These are phyloP conservation scores for Aulographum hederae DNA, from an alignment of 2,329 filamentous ascomycete genomes.

Conservation along the genomic window DNA sequence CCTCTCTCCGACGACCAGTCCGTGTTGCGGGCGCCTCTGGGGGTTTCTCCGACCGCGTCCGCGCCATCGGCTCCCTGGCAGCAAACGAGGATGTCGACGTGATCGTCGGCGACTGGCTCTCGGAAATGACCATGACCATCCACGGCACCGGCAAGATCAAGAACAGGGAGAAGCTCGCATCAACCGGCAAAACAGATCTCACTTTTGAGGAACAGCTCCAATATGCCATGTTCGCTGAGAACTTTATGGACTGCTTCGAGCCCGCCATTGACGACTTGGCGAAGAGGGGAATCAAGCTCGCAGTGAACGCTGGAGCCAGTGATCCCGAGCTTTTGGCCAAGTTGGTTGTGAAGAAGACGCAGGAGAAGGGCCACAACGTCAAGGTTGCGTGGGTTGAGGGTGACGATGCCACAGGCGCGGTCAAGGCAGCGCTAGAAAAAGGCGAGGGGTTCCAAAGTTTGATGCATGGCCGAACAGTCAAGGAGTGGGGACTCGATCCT, in stretches of 20 bases:
- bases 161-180: constrained; percentile 5
- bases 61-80: constrained; percentile 7
- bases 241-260: constrained; percentile 18
- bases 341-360: constrained; percentile 12
- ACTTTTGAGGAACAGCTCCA: constrained; percentile 4
- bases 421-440: constrained; percentile 8
- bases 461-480: constrained; percentile 10
- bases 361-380: constrained; percentile 11
- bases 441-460: constrained; percentile 13
- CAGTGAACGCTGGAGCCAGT: constrained; percentile 22
- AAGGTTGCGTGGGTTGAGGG: constrained; percentile 21
- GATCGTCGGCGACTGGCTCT: constrained; percentile 7
- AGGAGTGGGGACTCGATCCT: constrained; percentile 11
- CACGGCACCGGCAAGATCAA: constrained; percentile 10
- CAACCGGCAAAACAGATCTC: constrained; percentile 3
- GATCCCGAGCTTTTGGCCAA: constrained; percentile 15
- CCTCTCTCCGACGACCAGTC: constrained; percentile 12
- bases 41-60: constrained; percentile 10
- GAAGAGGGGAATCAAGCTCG: constrained; percentile 16
- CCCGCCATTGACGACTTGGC: constrained; percentile 20
- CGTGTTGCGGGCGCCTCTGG: constrained; percentile 25
- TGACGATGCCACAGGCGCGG: constrained; percentile 19
- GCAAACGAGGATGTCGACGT: constrained; percentile 15
- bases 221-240: constrained; percentile 12
- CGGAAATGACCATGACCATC: constrained; percentile 6